Evolutionary conservation across 495 filamentous ascomycete species (phyloP).

Genomic region (Xylaria palmicola): DNA sequence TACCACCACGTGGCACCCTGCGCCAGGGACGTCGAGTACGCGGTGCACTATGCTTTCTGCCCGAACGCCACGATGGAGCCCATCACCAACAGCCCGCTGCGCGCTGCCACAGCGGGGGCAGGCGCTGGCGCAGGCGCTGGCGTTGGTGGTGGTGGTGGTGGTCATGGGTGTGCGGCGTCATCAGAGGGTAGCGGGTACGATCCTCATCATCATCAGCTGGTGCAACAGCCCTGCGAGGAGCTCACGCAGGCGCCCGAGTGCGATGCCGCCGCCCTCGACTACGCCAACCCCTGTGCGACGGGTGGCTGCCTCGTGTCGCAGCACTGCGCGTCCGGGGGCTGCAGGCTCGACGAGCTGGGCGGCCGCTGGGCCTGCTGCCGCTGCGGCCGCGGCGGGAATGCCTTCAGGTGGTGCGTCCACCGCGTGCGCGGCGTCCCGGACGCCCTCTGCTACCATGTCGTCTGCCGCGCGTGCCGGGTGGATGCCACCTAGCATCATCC

Average conservation of each 20-base stretch:
- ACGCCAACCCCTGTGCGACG: conserved; percentile 40
- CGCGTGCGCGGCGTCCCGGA: conserved; percentile 40
- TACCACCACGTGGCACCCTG: conserved; percentile 43
- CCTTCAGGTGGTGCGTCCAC: conserved; percentile 36
- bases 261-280: conserved; percentile 31
- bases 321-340: conserved; percentile 43
- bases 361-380: conserved; percentile 46
- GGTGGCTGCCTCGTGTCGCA: conserved; percentile 42
- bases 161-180: too few species aligned
- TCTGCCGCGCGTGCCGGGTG: conserved; percentile 22
- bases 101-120: background rate
- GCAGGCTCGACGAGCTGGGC: conserved; percentile 41
- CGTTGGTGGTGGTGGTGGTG: too few species aligned
- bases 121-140: too few species aligned
- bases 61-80: conserved; percentile 19
- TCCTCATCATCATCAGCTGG: background rate
- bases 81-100: background rate
- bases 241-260: conserved; percentile 26
- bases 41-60: conserved; percentile 43
- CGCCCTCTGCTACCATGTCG: conserved; percentile 40
- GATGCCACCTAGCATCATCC: too few species aligned
- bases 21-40: conserved; percentile 37
- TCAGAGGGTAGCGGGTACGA: too few species aligned
- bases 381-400: conserved; percentile 42
- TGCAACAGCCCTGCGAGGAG: conserved; percentile 21